Base-by-base conservation (phyloP, 2,329 filamentous ascomycete species). In the Fusarium poae region DNA sequence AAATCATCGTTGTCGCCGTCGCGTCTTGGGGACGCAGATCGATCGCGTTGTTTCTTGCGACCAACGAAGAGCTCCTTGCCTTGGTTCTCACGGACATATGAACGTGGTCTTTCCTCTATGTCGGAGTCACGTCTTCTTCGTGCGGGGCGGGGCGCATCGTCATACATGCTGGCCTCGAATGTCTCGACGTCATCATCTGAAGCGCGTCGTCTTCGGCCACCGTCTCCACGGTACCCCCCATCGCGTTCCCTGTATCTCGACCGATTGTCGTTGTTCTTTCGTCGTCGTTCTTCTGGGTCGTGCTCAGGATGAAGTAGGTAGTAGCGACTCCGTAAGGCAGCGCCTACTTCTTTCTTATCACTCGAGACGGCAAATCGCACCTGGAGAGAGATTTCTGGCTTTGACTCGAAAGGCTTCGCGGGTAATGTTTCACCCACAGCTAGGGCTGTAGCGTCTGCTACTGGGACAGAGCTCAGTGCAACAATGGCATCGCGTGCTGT, bases 221-320 rank as follows among this genome's bases (percentile, higher is more conserved):
- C 75, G n/a, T 77, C 77, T 35, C 76, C 72, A 32, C 75, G 72
- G 58, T 76, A 60, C 30, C 69, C 75, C 32, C 74, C 75, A 35
- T 84, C 88, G 25, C 88, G 84, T 27, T 90, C 88, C 67, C 89
- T 88, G 76, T 90, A 92, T 75, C 84, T 85, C 59, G 88, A 90
- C 71, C 84, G 85, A 63, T 84, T 83, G 59, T 82, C 78, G 40
- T 87, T 84, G 51, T 86, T 83, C 61, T 83, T 84, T 62, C 89
- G 86, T 66, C 89, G 83, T 53, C 88, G 87, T 80, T 92, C 93
- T 71, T 90, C 89, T 4, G 91, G 93, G 74, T 97, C 94, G 76
- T 94, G 89, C 72, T 97, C 92, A 2, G 95, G 95, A 73, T 98
- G 92, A 74, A 96, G 86, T 35, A 97, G 88, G 77, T 99, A 99